Conservation (phyloP, 1,284 basidiomycete genomes). For the Tetrapyrgos nigripes region DNA sequence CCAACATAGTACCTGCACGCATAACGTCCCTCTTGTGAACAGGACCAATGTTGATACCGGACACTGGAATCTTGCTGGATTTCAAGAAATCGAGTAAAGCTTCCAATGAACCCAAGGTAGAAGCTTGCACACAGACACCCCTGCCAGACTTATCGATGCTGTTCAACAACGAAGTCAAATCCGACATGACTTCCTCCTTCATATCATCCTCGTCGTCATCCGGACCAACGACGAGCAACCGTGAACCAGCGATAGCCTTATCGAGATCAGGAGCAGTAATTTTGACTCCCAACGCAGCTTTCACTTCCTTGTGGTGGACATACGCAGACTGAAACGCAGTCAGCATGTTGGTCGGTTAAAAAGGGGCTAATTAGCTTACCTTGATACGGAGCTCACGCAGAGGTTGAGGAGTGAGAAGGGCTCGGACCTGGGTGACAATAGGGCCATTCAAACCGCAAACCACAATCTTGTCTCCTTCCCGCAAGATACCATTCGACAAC, state of each 20-base stretch:
- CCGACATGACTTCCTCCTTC: slow-evolving; percentile 96
- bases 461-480: slow-evolving; percentile 95
- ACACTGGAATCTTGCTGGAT: slow-evolving; percentile 95
- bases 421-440: slow-evolving; percentile 95
- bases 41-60: slow-evolving; percentile 97
- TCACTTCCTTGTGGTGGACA: slow-evolving; percentile 98
- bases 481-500: slow-evolving; percentile 93
- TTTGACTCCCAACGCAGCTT: slow-evolving; percentile 98
- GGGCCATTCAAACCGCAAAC: slow-evolving; percentile 98
- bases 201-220: slow-evolving; percentile 97
- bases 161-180: slow-evolving; percentile 89
- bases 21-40: slow-evolving; percentile 97
- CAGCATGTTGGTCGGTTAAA: slow-evolving; percentile 11
- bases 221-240: slow-evolving; percentile 89
- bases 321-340: slow-evolving; percentile 78
- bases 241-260: slow-evolving; percentile 98
- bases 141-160: slow-evolving; percentile 95
- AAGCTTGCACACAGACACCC: slow-evolving; percentile 98
- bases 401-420: slow-evolving; percentile 95
- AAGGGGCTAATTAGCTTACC: slow-evolving; percentile 49
- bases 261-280: slow-evolving; percentile 95
- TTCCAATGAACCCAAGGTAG: slow-evolving; percentile 97
- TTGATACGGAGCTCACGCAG: slow-evolving; percentile 96
- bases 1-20: slow-evolving; percentile 93
- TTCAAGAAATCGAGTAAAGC: slow-evolving; percentile 97